A percentile compares a stretch with the other conserved stretches of the same genome.
Evolutionary conservation across 2,329 filamentous ascomycete species (phyloP).

Genomic region (Juglanconis sp.): DNA sequence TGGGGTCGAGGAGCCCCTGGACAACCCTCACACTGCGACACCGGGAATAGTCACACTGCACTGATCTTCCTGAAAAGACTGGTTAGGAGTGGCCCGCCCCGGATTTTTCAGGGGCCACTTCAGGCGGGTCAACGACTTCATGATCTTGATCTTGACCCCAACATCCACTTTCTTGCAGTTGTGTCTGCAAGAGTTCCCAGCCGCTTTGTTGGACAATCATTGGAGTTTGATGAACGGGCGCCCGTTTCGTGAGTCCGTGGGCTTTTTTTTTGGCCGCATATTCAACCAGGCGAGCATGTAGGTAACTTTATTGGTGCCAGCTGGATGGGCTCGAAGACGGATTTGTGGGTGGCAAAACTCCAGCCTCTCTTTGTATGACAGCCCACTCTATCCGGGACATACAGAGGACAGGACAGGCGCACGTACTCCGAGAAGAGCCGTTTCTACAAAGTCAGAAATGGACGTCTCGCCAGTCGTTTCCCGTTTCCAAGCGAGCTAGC

Average conservation of each 20-base stretch:
- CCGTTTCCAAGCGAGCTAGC: too few relatives aligned
- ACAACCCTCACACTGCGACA: not conserved
- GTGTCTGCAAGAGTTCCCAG: not conserved
- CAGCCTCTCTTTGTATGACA: not conserved
- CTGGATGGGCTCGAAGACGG: not conserved
- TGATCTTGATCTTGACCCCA: not conserved
- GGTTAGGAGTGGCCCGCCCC: conserved; percentile 6
- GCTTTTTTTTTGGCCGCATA: not conserved
- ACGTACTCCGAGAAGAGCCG: not conserved
- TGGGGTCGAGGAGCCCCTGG: conserved; percentile 10
- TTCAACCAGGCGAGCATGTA: not conserved
- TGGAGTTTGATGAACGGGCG: not conserved
- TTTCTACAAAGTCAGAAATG: too few relatives aligned
- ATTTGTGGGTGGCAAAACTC: not conserved
- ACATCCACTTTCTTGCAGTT: conserved; percentile 7
- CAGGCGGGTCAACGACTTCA: not conserved
- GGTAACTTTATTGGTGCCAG: not conserved
- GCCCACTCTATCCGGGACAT: not conserved
- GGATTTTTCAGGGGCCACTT: conserved; percentile 7
- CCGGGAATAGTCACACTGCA: not conserved
- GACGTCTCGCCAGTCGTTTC: too few relatives aligned
- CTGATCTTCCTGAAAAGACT: not conserved
- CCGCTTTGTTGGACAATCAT: not conserved
- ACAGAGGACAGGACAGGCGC: not conserved
- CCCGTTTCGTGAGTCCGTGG: not conserved